A percentile compares a stretch with the other conserved stretches of the same genome.
These are phyloP conservation scores for Conticribra weissflogii DNA, from an alignment of 108 stramenopile species.

Conservation along the genomic window DNA sequence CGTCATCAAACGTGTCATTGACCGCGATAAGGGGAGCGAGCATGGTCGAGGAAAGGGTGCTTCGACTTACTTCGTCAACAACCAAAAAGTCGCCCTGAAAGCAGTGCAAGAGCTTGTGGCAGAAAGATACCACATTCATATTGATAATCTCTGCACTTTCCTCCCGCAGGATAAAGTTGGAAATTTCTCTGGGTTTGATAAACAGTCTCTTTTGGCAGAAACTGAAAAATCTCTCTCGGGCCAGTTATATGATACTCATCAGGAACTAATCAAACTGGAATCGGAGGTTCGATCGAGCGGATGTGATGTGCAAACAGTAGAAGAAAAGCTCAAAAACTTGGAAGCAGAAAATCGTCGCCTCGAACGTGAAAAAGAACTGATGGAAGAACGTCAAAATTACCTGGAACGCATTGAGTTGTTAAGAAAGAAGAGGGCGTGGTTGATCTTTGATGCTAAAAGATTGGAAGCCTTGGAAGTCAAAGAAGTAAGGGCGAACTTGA, in stretches of 20 bases:
- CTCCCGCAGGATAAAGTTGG: slow-evolving; percentile 96
- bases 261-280: slow-evolving; percentile 76
- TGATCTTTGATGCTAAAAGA: slow-evolving; percentile 58
- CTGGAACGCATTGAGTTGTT: slow-evolving; percentile 62
- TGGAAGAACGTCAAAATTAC: slow-evolving; percentile 68
- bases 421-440: slow-evolving; percentile 72
- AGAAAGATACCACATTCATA: slow-evolving; percentile 70
- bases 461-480: slow-evolving; percentile 53
- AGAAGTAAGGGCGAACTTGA: slow-evolving; percentile 45
- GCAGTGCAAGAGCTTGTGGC: slow-evolving; percentile 66
- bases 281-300: slow-evolving; percentile 49
- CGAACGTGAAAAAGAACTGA: slow-evolving; percentile 66
- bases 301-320: slow-evolving; percentile 49
- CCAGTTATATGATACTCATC: slow-evolving; percentile 71
- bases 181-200: slow-evolving; percentile 83
- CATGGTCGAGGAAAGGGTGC: slow-evolving; percentile 39
- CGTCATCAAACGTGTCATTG: slow-evolving; percentile 49
- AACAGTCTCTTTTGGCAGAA: slow-evolving; percentile 78
- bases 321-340: slow-evolving; percentile 53
- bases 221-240: slow-evolving; percentile 81
- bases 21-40: slow-evolving; percentile 52
- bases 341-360: slow-evolving; percentile 58
- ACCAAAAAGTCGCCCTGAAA: slow-evolving; percentile 44
- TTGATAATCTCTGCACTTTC: slow-evolving; percentile 96
- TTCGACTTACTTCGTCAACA: slow-evolving; percentile 61